Evolutionary conservation across 441 rosid genomes (phyloP), one percentile per base, ranked within the genome.

Genomic region (Erodium texanum): DNA sequence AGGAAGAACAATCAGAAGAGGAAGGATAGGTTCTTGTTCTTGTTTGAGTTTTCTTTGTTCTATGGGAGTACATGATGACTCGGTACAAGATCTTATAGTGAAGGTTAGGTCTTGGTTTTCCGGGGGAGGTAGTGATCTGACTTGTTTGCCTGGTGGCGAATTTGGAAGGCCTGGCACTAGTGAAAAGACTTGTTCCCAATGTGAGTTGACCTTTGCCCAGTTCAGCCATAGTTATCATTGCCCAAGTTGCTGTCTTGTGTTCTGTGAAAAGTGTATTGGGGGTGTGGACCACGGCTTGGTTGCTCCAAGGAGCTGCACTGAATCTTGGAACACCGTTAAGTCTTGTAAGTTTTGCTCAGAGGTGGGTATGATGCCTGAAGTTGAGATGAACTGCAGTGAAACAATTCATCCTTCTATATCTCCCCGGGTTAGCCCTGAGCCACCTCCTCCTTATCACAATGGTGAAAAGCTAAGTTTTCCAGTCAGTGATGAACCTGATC

Each of bases 91-190:
- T 86, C 94, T 90, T 69, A 67, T 86, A 76, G 79, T 77, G 12
- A 88, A 86, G 73, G 80, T 86, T 73, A 77, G 86, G 89, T 81
- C 86, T 83, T 89, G 90, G 96, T 74, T 90, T 76, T 81, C 94
- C 73, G 77, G 72, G 77, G 86, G 81, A 71, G 77, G 74, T 71
- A 86, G 87, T 27, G 91, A 86, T 83, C 75, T 81, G 73, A 77
- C 80, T 24, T 67, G 27, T 75, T 79, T 77, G 23, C 74, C 62
- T 54, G 61, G 8, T 18, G 16, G 23, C 23, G 23, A 19, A 54
- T 95, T 89, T 82, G 90, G 97, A 97, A 92, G 92, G 98, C 96
- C 99, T 38, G 98, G 92, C 78, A 85, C 85, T 68, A 92, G 95
- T 79, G 90, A 97, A 80, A 86, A 88, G 78, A 92, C 92, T 63